These are phyloP conservation scores for Aphanomyces invadans DNA, from an alignment of 352 stramenopile species.

Conservation along the genomic window DNA sequence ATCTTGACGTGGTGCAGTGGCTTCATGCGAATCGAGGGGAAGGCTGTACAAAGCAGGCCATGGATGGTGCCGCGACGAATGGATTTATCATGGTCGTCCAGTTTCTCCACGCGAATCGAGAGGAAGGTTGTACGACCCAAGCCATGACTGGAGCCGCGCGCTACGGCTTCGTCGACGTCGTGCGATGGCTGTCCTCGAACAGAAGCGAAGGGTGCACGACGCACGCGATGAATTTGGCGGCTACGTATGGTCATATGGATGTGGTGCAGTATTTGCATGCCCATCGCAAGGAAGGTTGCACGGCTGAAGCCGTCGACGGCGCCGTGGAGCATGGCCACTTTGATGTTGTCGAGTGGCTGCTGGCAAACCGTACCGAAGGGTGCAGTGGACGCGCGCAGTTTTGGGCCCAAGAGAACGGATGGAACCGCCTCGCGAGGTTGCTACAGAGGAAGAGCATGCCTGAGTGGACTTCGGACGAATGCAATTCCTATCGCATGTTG, in stretches of 20 bases:
- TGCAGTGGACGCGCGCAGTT: not conserved
- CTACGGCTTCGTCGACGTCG: not conserved
- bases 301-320: not conserved
- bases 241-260: not conserved
- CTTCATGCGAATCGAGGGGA: slow-evolving; percentile 21
- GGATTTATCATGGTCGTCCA: slow-evolving; percentile 20
- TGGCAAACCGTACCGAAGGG: not conserved
- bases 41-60: slow-evolving; percentile 1
- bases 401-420: not conserved
- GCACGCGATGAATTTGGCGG: slow-evolving; percentile 4
- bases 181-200: not conserved
- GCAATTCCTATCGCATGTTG: not conserved
- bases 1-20: slow-evolving; percentile 24
- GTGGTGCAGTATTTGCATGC: slow-evolving; percentile 13
- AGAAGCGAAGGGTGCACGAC: slow-evolving; percentile 9
- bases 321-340: not conserved
- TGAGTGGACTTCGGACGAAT: not conserved
- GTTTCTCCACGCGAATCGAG: slow-evolving; percentile 33
- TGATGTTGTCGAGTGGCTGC: not conserved
- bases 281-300: slow-evolving; percentile 2
- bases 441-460: not conserved
- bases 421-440: not conserved
- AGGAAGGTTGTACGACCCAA: slow-evolving; percentile 26
- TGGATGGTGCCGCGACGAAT: not conserved
- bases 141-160: not conserved